phyloP scores from a whole-genome alignment of 2,329 filamentous ascomycete species.

The Botryotinia globosa region DNA sequence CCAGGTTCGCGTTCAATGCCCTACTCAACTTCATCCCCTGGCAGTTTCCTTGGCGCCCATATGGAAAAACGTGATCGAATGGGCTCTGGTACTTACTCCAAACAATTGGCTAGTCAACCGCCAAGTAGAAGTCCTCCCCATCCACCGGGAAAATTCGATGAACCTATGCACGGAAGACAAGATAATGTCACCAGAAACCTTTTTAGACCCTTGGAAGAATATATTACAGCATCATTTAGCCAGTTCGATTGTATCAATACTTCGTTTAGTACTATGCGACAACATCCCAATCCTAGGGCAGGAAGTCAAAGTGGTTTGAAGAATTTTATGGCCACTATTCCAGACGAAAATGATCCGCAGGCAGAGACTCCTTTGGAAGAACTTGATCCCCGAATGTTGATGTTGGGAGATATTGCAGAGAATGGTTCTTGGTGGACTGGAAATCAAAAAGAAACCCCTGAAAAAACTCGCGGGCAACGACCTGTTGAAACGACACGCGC shows the following conservation, averaged over 20 bases:
- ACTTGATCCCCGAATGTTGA: slow-evolving; percentile 70
- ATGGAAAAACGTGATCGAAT: slow-evolving; percentile 18
- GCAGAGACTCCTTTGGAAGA: slow-evolving; percentile 48
- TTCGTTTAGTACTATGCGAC: slow-evolving; percentile 63
- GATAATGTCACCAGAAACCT: slow-evolving; percentile 49
- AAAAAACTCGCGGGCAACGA: slow-evolving; percentile 38
- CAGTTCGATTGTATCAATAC: slow-evolving; percentile 70
- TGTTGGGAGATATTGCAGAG: slow-evolving; percentile 73
- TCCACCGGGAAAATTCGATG: slow-evolving; percentile 12
- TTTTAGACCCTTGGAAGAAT: slow-evolving; percentile 76
- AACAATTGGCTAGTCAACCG: neutral
- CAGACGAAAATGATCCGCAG: slow-evolving; percentile 37
- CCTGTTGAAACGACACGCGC: slow-evolving; percentile 26
- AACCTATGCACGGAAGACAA: slow-evolving; percentile 40
- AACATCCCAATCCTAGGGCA: slow-evolving; percentile 34
- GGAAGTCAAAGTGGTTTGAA: slow-evolving; percentile 34
- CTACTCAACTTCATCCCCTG: slow-evolving; percentile 34
- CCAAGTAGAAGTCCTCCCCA: slow-evolving; percentile 13
- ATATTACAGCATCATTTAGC: slow-evolving; percentile 66
- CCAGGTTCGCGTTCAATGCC: slow-evolving; percentile 20
- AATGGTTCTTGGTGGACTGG: slow-evolving; percentile 83
- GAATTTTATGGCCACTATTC: slow-evolving; percentile 28
- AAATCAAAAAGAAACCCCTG: slow-evolving; percentile 43
- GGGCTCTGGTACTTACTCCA: slow-evolving; percentile 13
- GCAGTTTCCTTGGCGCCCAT: slow-evolving; percentile 28